Evolutionary conservation across 2,329 filamentous ascomycete species (phyloP).

Genomic region (Lithohypha guttulata): DNA sequence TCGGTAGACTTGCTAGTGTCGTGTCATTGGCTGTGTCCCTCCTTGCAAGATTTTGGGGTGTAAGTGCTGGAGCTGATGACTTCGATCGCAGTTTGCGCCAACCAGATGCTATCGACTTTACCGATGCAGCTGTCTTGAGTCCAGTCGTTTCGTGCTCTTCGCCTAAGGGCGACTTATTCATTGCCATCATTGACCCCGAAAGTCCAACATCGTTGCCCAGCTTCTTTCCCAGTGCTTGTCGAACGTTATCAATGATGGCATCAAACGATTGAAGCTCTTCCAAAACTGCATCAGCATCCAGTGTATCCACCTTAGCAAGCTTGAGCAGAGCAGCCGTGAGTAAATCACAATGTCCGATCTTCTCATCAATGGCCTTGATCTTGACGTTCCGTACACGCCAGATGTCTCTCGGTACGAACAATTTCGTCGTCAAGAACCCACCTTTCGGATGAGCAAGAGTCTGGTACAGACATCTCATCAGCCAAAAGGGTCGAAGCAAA

Average conservation of each 20-base stretch:
- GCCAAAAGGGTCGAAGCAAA: slow-evolving; percentile 90
- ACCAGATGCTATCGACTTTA: slow-evolving; percentile 69
- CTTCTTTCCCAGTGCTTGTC: slow-evolving; percentile 64
- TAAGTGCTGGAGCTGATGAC: slow-evolving; percentile 53
- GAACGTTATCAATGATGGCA: slow-evolving; percentile 73
- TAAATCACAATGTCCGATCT: slow-evolving; percentile 81
- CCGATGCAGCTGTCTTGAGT: slow-evolving; percentile 45
- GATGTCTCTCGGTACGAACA: slow-evolving; percentile 85
- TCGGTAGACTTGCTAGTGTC: slow-evolving; percentile 65
- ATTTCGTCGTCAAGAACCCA: slow-evolving; percentile 79
- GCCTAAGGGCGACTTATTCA: slow-evolving; percentile 54
- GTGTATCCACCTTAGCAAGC: slow-evolving; percentile 71
- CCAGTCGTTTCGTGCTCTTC: slow-evolving; percentile 39
- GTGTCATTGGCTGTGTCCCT: slow-evolving; percentile 48
- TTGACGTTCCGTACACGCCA: slow-evolving; percentile 94
- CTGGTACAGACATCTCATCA: slow-evolving; percentile 90
- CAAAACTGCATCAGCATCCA: slow-evolving; percentile 80
- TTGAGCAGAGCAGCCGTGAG: slow-evolving; percentile 81
- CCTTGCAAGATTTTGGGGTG: slow-evolving; percentile 28
- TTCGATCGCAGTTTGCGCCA: slow-evolving; percentile 88
- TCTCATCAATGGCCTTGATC: slow-evolving; percentile 82
- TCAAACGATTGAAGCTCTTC: slow-evolving; percentile 93
- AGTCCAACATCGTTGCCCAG: slow-evolving; percentile 89
- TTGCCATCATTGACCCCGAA: slow-evolving; percentile 59
- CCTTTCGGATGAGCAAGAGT: slow-evolving; percentile 84